Evolutionary conservation across 176 grass and related monocot genomes (phyloP).

Genomic region (Hyparrhenia diplandra): DNA sequence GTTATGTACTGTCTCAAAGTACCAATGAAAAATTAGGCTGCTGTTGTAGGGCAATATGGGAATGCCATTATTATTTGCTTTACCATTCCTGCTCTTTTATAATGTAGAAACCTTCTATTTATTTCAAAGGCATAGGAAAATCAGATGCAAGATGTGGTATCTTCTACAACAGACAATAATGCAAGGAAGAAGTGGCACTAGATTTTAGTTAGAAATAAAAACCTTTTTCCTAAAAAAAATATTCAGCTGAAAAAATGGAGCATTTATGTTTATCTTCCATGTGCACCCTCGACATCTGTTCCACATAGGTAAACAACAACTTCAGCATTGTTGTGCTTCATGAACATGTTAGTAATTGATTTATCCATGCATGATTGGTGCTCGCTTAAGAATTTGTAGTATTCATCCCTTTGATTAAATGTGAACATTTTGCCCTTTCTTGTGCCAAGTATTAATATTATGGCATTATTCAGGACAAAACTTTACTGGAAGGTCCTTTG

Average conservation of each 20-base stretch:
- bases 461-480: constrained; percentile 63
- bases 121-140: not conserved
- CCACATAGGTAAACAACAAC: constrained; percentile 7
- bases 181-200: not conserved
- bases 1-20: not conserved
- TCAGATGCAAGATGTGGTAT: not conserved
- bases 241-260: not conserved
- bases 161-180: not conserved
- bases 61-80: not conserved
- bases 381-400: not conserved
- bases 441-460: constrained; percentile 12
- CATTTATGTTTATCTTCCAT: not conserved
- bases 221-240: not conserved
- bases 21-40: not conserved
- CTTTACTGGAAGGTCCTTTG: constrained; percentile 55
- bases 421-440: not conserved
- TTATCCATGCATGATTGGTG: constrained; percentile 14
- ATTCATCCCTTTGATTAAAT: not conserved
- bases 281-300: constrained; percentile 1
- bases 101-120: not conserved
- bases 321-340: not conserved
- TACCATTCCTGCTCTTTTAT: not conserved
- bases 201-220: not conserved
- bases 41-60: not conserved
- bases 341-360: constrained; percentile 2